phyloP scores from a whole-genome alignment of 1,139 yeast genomes.

The Suhomyces choctaworum region DNA sequence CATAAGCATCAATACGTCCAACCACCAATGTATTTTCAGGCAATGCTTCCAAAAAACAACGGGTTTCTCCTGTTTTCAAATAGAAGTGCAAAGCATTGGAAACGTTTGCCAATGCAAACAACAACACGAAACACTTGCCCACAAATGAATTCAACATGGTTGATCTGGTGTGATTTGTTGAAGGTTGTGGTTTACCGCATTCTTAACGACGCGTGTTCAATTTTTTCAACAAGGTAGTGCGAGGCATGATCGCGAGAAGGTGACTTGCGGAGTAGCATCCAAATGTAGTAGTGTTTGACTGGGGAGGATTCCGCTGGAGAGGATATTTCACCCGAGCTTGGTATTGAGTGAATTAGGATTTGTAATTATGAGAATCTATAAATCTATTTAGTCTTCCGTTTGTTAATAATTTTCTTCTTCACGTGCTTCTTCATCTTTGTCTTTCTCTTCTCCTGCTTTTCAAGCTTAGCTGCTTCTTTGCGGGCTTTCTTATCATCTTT shows the following conservation, averaged over 20 bases:
- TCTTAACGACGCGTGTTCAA: conserved; percentile 13
- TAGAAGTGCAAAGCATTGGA: conserved; percentile 45
- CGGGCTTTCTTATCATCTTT: conserved; percentile 82
- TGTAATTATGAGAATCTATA: too few species aligned
- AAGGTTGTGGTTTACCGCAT: background rate
- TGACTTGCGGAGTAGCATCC: too few species aligned
- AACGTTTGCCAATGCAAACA: conserved; percentile 17
- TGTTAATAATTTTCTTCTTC: conserved; percentile 74
- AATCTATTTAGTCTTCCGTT: conserved; percentile 36
- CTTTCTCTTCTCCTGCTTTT: conserved; percentile 83
- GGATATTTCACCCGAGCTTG: too few species aligned
- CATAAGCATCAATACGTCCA: conserved; percentile 47
- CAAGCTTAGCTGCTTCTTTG: conserved; percentile 80
- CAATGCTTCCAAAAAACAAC: conserved; percentile 50
- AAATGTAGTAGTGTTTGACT: too few species aligned
- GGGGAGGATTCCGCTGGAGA: too few species aligned
- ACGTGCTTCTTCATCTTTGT: conserved; percentile 89
- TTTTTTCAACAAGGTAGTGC: conserved; percentile 11
- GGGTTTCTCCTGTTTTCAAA: conserved; percentile 44
- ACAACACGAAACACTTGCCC: conserved; percentile 8
- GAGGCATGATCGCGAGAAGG: background rate
- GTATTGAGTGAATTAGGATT: too few species aligned
- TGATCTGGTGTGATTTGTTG: conserved; percentile 1
- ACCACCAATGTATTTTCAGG: conserved; percentile 44
- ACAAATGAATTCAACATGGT: conserved; percentile 9